These are phyloP conservation scores for Scenedesmus sp. DNA, from an alignment of 163 green algal genomes.

Conservation along the genomic window DNA sequence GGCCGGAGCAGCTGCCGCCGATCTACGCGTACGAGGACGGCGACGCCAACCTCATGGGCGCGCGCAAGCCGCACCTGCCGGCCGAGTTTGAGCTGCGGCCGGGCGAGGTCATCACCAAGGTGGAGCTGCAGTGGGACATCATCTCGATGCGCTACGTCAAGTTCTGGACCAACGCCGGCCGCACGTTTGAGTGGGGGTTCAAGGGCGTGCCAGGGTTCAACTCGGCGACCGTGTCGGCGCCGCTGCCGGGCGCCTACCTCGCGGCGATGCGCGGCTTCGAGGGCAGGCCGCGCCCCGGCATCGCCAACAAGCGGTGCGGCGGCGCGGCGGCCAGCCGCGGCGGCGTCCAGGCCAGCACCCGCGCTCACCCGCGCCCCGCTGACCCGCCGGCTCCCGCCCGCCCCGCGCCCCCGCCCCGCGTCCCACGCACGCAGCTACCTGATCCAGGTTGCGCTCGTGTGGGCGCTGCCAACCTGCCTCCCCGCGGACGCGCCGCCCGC, in stretches of 20 bases:
- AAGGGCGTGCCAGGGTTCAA: neutral
- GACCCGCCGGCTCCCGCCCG: neutral
- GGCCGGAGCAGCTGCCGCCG: slow-evolving; percentile 1
- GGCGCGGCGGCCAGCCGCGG: neutral
- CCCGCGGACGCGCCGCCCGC: neutral
- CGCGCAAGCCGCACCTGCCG: slow-evolving; percentile 28
- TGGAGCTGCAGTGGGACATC: slow-evolving; percentile 32
- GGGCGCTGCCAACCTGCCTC: slow-evolving; percentile 26
- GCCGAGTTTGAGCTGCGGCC: neutral
- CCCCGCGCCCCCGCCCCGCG: neutral
- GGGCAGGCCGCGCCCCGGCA: slow-evolving; percentile 28
- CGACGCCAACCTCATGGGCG: slow-evolving; percentile 29
- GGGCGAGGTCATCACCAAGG: slow-evolving; percentile 18
- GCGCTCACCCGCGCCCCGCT: neutral
- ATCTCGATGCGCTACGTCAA: slow-evolving; percentile 26
- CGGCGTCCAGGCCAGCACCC: neutral
- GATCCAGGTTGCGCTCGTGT: slow-evolving; percentile 28
- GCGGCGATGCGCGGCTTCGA: slow-evolving; percentile 41
- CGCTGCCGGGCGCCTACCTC: slow-evolving; percentile 25
- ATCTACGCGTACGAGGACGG: slow-evolving; percentile 36
- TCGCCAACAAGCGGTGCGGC: slow-evolving; percentile 44
- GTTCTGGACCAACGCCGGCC: slow-evolving; percentile 28
- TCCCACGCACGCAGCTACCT: slow-evolving; percentile 32
- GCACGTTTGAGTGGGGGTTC: slow-evolving; percentile 25
- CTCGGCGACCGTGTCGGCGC: neutral